Conservation (phyloP, 352 stramenopile genomes). For the Albugo laibachii region DNA sequence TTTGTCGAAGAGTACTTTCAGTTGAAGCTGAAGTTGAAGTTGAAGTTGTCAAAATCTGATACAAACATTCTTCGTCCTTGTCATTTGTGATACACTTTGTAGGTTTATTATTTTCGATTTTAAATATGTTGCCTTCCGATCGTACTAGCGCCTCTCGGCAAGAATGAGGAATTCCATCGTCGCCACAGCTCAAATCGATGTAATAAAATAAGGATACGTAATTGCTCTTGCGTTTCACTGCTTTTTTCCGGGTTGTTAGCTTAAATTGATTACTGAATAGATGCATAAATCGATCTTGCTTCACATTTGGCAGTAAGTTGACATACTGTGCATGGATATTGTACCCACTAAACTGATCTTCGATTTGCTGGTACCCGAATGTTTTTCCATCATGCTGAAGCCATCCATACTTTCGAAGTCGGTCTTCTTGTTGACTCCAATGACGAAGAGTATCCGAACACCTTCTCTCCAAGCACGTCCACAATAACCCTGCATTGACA, state of each 20-base stretch:
- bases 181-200: conserved; percentile 43
- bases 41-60: too few species aligned
- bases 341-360: conserved; percentile 61
- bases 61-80: too few species aligned
- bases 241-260: too few species aligned
- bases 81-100: too few species aligned
- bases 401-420: conserved; percentile 66
- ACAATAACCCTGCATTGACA: conserved; percentile 54
- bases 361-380: conserved; percentile 36
- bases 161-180: conserved; percentile 26
- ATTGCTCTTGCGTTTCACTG: conserved; percentile 6
- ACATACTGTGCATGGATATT: conserved; percentile 39
- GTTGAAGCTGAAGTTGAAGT: too few species aligned
- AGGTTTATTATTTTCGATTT: too few species aligned
- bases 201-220: conserved; percentile 70
- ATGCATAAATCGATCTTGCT: too few species aligned
- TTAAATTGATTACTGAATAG: too few species aligned
- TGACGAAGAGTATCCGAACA: conserved; percentile 30
- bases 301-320: conserved; percentile 4
- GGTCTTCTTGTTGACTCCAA: conserved; percentile 56
- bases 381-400: conserved; percentile 37
- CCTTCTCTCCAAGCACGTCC: conserved; percentile 30
- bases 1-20: too few species aligned
- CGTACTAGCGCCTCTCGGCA: conserved; percentile 22
- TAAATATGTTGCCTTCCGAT: too few species aligned